A percentile compares a stretch with the other conserved stretches of the same genome.
Conservation (phyloP, 768 basidiomycete species). For the Phylloporus sp. region DNA sequence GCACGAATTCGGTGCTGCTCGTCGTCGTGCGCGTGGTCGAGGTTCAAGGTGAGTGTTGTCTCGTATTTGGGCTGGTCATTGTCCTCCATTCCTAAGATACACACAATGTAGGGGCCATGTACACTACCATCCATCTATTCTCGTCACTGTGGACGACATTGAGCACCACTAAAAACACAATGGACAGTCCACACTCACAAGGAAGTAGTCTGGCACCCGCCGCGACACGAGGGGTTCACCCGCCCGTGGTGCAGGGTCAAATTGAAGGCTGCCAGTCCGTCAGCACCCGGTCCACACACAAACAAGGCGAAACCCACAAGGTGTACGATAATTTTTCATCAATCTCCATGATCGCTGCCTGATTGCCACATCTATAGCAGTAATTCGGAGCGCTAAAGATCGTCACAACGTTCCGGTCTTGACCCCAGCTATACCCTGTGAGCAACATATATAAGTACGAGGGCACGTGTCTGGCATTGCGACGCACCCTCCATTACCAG, state of each 20-base stretch:
- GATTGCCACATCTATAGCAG: constrained; percentile 99
- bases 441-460: constrained; percentile 3
- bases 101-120: constrained; percentile 24
- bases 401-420: constrained; percentile 98
- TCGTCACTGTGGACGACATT: constrained; percentile 19
- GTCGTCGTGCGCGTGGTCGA: constrained; percentile 11
- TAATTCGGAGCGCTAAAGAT: constrained; percentile 99
- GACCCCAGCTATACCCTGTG: constrained; percentile 94
- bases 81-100: constrained; percentile 18
- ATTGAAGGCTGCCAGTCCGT: constrained; percentile 78
- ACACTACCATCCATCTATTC: constrained; percentile 19
- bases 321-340: constrained; percentile 96
- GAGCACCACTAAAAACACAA: background rate
- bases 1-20: constrained; percentile 7
- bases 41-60: constrained; percentile 21
- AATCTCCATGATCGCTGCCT: constrained; percentile 99
- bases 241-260: constrained; percentile 97
- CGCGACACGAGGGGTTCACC: constrained; percentile 97
- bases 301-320: constrained; percentile 54
- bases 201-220: constrained; percentile 92
- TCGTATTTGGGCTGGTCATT: constrained; percentile 18
- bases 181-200: constrained; percentile 52
- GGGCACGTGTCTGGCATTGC: background rate
- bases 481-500: constrained; percentile 92
- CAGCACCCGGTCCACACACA: background rate